Base-by-base conservation (phyloP, 306 rosid genomes). In the Quercus robur region DNA sequence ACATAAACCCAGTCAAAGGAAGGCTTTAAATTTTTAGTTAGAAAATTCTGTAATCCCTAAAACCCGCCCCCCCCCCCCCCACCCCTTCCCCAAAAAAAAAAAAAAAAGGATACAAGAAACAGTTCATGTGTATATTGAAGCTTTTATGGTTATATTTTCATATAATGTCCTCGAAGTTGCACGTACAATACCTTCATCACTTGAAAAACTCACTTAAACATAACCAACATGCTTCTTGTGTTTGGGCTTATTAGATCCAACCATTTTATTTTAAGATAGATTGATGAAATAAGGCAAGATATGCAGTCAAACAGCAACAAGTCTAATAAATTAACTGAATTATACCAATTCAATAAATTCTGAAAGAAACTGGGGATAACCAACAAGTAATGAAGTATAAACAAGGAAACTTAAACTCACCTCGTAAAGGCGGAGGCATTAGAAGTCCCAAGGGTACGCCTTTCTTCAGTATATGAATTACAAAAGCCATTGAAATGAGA, bases 371-470 rank as follows among this genome's bases (percentile, higher is more conserved):
- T 61, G 46, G 31, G 73, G 74, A 54, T 23, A 55, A 49, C 13
- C 35, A 23, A 67, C 6, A 75, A 70, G 19, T 17, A 74, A 15
- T 12, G 15, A 55, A 80, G 49, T 44, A 75, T 35, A 51, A 75
- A 55, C 76, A 63, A 66, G 57, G 46, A 75, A 77, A 56, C 6
- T 25, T 68, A 79, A 46, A 70, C 82, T 70, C 83, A 93, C 99
- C 97, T 80, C 61, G 93, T 84, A 85, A 96, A 96, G 81, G 99
- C 99, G 9, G 98, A 96, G 70, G 87, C 87, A 81, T 86, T 88
- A 52, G 98, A 96, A 70, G 88, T 93, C 82, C 86, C 87, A 75
- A 96, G 84, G 81, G 87, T 80, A 21, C 81, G 86, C 83, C 89
- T 86, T 78, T 90, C 92, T 89, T 86, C 91, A 30, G 83, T 66